A percentile compares a stretch with the other conserved stretches of the same genome.
These are phyloP conservation scores for Dryas alaskensis DNA, from an alignment of 306 rosid species.

Conservation along the genomic window DNA sequence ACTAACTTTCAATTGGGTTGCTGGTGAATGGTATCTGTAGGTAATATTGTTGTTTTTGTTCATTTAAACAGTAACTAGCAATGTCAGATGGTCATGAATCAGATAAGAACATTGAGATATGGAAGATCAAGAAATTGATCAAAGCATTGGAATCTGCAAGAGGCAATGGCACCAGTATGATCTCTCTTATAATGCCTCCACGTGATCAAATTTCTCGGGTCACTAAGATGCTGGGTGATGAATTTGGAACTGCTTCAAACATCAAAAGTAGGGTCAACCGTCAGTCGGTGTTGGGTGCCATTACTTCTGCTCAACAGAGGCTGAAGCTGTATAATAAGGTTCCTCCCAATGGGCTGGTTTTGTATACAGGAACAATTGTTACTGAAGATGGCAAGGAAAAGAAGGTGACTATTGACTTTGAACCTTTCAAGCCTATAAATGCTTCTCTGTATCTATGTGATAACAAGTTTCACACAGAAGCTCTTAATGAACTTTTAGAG, in stretches of 20 bases:
- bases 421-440: constrained; percentile 56
- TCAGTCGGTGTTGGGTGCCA: constrained; percentile 59
- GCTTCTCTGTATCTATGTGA: constrained; percentile 56
- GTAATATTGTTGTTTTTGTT: too few relatives aligned
- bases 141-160: too few relatives aligned
- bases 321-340: constrained; percentile 60
- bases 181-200: too few relatives aligned
- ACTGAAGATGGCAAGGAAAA: constrained; percentile 67
- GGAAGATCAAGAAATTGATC: too few relatives aligned
- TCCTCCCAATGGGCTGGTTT: constrained; percentile 63
- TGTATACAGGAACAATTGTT: constrained; percentile 53
- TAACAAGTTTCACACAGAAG: constrained; percentile 60
- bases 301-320: constrained; percentile 62
- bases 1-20: too few relatives aligned
- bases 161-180: too few relatives aligned
- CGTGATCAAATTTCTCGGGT: background rate
- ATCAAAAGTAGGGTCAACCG: constrained; percentile 63
- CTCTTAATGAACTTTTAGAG: constrained; percentile 50
- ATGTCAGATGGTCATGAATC: too few relatives aligned
- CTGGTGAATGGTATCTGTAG: too few relatives aligned
- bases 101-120: too few relatives aligned
- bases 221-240: constrained; percentile 51
- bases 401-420: constrained; percentile 54
- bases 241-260: constrained; percentile 63
- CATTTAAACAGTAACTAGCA: too few relatives aligned